Conservation (phyloP, 371 early-diverging fungal genomes). For the Mucor indicus region DNA sequence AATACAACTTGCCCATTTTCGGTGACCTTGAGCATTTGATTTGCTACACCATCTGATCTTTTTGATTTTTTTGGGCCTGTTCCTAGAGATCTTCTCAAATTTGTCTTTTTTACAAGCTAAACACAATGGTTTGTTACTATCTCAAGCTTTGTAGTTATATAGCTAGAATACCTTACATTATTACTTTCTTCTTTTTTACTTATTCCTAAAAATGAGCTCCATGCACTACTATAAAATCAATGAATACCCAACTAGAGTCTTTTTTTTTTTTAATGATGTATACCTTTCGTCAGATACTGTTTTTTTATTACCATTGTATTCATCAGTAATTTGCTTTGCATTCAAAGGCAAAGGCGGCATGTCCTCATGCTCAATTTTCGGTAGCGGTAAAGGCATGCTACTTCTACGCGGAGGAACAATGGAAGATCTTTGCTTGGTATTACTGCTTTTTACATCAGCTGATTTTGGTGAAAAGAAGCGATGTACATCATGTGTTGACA, state of each 20-base stretch:
- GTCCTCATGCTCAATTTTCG: not conserved
- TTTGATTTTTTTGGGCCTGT: conserved; percentile 4
- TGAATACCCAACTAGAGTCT: too few relatives aligned
- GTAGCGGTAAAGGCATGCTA: conserved; percentile 15
- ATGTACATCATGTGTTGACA: not conserved
- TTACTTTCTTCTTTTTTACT: conserved; percentile 2
- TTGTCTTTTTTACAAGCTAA: conserved; percentile 2
- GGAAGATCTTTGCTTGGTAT: conserved; percentile 2
- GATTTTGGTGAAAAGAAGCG: not conserved
- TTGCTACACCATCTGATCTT: conserved; percentile 1
- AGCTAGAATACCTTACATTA: too few relatives aligned
- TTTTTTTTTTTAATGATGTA: too few relatives aligned
- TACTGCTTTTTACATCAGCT: too few relatives aligned
- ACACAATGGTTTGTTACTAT: not conserved
- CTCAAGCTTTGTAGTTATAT: not conserved
- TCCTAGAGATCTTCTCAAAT: conserved; percentile 12
- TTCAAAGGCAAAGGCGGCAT: not conserved
- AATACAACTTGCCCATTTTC: conserved; percentile 45
- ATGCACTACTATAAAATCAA: conserved; percentile 1
- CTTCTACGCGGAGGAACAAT: conserved; percentile 19
- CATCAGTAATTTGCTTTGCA: not conserved
- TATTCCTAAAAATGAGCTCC: conserved; percentile 9
- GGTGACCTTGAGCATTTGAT: conserved; percentile 30
- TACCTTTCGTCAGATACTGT: not conserved
- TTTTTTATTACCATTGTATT: conserved; percentile 1